Conservation (phyloP, 2,329 filamentous ascomycete genomes). For the Diaporthe batatas region DNA sequence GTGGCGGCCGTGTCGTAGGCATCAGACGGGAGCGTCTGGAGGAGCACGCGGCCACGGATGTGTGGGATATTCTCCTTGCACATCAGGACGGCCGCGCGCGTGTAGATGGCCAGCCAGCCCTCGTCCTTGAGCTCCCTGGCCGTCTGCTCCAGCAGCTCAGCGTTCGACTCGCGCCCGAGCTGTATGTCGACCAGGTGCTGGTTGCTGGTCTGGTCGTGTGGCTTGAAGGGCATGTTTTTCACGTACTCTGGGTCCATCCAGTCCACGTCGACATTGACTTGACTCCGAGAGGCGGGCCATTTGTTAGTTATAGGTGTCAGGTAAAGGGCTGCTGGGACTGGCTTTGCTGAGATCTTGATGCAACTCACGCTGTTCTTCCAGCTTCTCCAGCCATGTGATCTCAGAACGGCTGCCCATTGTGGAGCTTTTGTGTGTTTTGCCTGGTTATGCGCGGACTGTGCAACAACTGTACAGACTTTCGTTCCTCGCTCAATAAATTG, state of each 20-base stretch:
- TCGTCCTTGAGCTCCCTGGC: conserved; percentile 59
- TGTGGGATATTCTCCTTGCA: conserved; percentile 61
- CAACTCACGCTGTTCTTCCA: conserved; percentile 56
- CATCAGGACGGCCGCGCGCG: conserved; percentile 60
- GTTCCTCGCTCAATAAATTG: not conserved
- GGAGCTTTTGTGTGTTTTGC: not conserved
- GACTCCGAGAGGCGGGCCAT: not conserved
- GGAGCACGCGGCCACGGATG: conserved; percentile 61
- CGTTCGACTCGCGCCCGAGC: conserved; percentile 58
- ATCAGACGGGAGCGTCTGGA: conserved; percentile 61
- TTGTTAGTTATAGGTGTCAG: not conserved
- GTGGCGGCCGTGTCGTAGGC: conserved; percentile 61
- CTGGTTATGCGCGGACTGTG: not conserved
- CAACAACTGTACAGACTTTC: not conserved
- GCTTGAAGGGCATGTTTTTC: conserved; percentile 58
- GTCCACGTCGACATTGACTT: conserved; percentile 65
- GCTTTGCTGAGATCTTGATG: not conserved
- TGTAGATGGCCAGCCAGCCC: conserved; percentile 63
- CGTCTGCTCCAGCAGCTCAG: conserved; percentile 56
- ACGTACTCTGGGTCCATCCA: conserved; percentile 65
- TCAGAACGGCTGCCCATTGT: conserved; percentile 51
- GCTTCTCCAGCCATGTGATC: conserved; percentile 58
- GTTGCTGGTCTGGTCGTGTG: conserved; percentile 65
- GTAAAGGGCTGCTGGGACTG: not conserved
- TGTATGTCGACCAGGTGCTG: conserved; percentile 63